Base-by-base conservation (phyloP, 768 basidiomycete genomes). In the Pholiota microspora region DNA sequence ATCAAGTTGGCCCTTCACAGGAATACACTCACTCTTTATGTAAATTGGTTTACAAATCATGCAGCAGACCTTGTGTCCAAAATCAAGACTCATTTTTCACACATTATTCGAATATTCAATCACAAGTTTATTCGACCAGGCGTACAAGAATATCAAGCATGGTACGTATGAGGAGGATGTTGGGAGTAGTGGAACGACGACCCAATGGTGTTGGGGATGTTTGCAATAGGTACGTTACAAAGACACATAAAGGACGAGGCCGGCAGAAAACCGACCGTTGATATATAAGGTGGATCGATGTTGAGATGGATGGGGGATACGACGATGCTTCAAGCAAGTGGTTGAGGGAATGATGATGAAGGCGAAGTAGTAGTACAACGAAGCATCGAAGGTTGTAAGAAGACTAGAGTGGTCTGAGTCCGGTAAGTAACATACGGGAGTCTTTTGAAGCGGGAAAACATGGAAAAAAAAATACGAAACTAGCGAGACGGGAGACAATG, bases 261-360 rank as follows among this genome's bases (percentile, higher is more conserved):
- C 6, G 38, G 38, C 38, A 1, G 38, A 16, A 38, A 18, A 15
- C 36, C 15, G n/a, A 6, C 40, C 18, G 16, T 9, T 21, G 40
- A 42, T 42, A 42, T n/a, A n/a, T n/a, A n/a, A n/a, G n/a, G n/a
- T n/a, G n/a, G n/a, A n/a, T n/a, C n/a, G 40, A 51, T 27, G 29
- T 4, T 18, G 23, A 3, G 18, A 15, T 24, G 31, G 45, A 46
- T 46, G 32, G 59, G 75, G 74, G 76, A 54, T 79, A 76, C 78
- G 79, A 81, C 81, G 75, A 72, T 79, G 73, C 77, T 80, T 47
- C 38, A 42, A 12, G 27, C 77, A 76, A 81, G 69, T 78, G 78
- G 67, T 63, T 48, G 59, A 60, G 68, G 74, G 71, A 69, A 65
- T 66, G 69, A 59, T 68, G 65, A 60, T 65, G 63, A 45, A 60